These are phyloP conservation scores for Iberis amara DNA, from an alignment of 441 rosid genomes.

Conservation along the genomic window DNA sequence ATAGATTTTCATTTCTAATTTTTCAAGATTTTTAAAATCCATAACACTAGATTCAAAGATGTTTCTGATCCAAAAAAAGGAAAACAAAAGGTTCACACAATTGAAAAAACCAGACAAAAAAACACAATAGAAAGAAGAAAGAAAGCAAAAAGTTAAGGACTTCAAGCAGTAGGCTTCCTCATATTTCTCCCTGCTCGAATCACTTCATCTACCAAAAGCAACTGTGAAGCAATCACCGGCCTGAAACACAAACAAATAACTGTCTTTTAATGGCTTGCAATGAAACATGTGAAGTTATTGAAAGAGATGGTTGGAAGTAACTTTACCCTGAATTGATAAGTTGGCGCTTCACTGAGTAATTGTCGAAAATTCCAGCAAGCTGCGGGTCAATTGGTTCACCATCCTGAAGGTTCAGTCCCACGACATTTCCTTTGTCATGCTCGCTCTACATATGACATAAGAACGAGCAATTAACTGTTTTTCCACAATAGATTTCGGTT, in stretches of 20 bases:
- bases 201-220: constrained; percentile 94
- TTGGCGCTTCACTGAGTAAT: constrained; percentile 92
- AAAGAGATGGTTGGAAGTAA: constrained; percentile 1
- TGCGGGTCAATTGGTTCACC: constrained; percentile 91
- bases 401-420: constrained; percentile 69
- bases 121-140: background rate
- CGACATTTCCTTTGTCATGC: constrained; percentile 80
- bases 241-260: constrained; percentile 37
- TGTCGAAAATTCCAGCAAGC: constrained; percentile 90
- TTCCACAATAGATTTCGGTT: background rate
- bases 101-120: background rate
- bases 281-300: background rate
- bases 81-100: constrained; percentile 13
- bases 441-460: constrained; percentile 54
- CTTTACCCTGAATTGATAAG: constrained; percentile 82
- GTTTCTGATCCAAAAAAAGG: background rate
- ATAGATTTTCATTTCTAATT: background rate
- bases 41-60: constrained; percentile 1
- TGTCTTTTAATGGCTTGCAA: constrained; percentile 6
- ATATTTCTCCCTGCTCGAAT: constrained; percentile 95
- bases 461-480: background rate
- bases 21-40: background rate
- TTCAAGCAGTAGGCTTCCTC: constrained; percentile 69
- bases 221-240: constrained; percentile 87
- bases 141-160: background rate